These are phyloP conservation scores for Termitomyces sp. DNA, from an alignment of 768 basidiomycete species.

Conservation along the genomic window DNA sequence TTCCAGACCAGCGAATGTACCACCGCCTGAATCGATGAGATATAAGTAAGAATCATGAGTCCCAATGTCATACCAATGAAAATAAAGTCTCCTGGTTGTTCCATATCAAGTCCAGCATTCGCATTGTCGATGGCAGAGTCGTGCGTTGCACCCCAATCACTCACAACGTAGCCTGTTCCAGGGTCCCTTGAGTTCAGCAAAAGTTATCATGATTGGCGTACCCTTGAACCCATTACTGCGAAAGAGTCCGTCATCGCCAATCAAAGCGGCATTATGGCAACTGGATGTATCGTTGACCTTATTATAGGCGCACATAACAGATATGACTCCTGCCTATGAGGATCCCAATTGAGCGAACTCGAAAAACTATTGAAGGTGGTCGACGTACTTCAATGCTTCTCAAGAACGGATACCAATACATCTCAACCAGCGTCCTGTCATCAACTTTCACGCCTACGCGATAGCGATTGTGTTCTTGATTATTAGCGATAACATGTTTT, in stretches of 20 bases:
- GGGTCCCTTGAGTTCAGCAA: not conserved
- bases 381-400: slow-evolving; percentile 31
- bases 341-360: too few species aligned
- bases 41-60: not conserved
- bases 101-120: slow-evolving; percentile 45
- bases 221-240: slow-evolving; percentile 39
- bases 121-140: slow-evolving; percentile 40
- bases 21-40: slow-evolving; percentile 26
- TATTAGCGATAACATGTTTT: too few species aligned
- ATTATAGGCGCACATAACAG: too few species aligned
- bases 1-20: slow-evolving; percentile 26
- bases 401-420: slow-evolving; percentile 46
- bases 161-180: slow-evolving; percentile 37
- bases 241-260: slow-evolving; percentile 36
- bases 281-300: too few species aligned
- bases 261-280: slow-evolving; percentile 21
- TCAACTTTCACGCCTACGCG: too few species aligned
- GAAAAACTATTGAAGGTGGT: too few species aligned
- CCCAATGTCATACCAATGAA: slow-evolving; percentile 27
- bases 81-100: slow-evolving; percentile 45
- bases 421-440: slow-evolving; percentile 43
- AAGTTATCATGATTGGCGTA: slow-evolving; percentile 5
- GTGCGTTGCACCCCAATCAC: slow-evolving; percentile 49
- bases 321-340: too few species aligned
- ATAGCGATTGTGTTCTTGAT: too few species aligned